These are phyloP conservation scores for Zelonia costaricensis DNA, from an alignment of 208 protist genomes.

Conservation along the genomic window DNA sequence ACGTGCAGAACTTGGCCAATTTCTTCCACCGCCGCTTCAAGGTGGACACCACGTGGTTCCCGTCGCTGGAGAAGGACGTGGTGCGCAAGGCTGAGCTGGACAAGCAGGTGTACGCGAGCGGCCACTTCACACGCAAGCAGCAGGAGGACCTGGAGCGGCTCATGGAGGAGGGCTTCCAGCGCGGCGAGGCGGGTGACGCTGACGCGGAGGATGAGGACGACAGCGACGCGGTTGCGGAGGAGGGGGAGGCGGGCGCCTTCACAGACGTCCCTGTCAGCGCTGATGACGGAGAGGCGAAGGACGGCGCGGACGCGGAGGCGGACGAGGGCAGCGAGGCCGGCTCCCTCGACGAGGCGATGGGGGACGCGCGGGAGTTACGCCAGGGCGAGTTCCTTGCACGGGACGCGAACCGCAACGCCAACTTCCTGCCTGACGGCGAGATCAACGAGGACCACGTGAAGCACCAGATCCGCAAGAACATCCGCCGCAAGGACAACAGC, in stretches of 20 bases:
- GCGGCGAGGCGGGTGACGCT: background rate
- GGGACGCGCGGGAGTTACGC: constrained; percentile 38
- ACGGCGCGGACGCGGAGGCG: constrained; percentile 14
- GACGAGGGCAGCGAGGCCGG: constrained; percentile 36
- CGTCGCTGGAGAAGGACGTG: constrained; percentile 78
- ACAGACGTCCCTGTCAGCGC: constrained; percentile 5
- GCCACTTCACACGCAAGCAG: constrained; percentile 69
- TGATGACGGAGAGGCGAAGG: constrained; percentile 1
- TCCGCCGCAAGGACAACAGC: constrained; percentile 62
- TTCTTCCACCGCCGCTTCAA: constrained; percentile 96
- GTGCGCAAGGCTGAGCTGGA: constrained; percentile 74
- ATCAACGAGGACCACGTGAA: constrained; percentile 78
- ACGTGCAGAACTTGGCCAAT: constrained; percentile 96
- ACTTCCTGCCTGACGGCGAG: constrained; percentile 54
- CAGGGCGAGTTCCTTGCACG: constrained; percentile 22
- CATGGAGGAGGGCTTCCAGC: constrained; percentile 48
- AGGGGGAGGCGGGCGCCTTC: constrained; percentile 23
- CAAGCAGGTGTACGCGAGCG: constrained; percentile 80
- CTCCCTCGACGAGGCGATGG: constrained; percentile 51
- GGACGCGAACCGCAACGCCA: constrained; percentile 54
- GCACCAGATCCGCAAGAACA: constrained; percentile 55
- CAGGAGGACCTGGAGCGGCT: constrained; percentile 76
- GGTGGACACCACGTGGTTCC: constrained; percentile 66
- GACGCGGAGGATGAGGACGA: constrained; percentile 8
- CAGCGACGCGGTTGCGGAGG: constrained; percentile 23